Evolutionary conservation across 2,329 filamentous ascomycete genomes (phyloP).

Genomic region (Trichoderma atrobrunneum): DNA sequence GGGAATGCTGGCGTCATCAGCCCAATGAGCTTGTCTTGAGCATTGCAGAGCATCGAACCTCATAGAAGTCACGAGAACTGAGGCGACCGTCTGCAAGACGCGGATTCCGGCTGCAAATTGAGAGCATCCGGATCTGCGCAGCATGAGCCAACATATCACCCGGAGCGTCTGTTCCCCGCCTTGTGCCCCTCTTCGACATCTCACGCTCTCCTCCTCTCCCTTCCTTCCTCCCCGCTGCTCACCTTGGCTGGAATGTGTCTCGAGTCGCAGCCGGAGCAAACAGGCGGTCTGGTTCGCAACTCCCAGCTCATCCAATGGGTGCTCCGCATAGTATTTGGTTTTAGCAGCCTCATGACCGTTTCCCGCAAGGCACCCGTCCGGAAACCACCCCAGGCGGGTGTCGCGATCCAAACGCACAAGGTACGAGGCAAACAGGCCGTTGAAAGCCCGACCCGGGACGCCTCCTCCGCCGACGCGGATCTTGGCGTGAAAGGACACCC

Average conservation of each 20-base stretch:
- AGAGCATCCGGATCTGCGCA: conserved; percentile 1
- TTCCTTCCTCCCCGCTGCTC: background rate
- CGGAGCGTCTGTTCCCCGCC: conserved; percentile 1
- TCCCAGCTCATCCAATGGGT: background rate
- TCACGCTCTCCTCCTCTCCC: background rate
- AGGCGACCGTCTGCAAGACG: background rate
- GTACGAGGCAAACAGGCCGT: background rate
- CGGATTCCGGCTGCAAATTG: background rate
- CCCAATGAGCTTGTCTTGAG: background rate
- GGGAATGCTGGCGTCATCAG: background rate
- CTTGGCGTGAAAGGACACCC: conserved; percentile 4
- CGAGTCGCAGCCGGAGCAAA: conserved; percentile 2
- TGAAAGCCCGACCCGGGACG: conserved; percentile 10
- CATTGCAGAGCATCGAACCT: conserved; percentile 1
- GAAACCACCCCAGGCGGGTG: background rate
- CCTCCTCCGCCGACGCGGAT: conserved; percentile 13
- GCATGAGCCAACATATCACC: background rate
- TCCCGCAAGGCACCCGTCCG: conserved; percentile 12
- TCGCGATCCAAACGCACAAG: background rate
- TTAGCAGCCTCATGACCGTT: conserved; percentile 7
- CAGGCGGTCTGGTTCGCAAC: conserved; percentile 11
- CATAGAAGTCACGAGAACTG: background rate
- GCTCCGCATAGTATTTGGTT: background rate
- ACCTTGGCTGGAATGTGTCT: conserved; percentile 17
- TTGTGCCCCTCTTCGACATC: background rate